Evolutionary conservation across 192 early-diverging fungal species (phyloP).

Genomic region (Coemansia sp.): DNA sequence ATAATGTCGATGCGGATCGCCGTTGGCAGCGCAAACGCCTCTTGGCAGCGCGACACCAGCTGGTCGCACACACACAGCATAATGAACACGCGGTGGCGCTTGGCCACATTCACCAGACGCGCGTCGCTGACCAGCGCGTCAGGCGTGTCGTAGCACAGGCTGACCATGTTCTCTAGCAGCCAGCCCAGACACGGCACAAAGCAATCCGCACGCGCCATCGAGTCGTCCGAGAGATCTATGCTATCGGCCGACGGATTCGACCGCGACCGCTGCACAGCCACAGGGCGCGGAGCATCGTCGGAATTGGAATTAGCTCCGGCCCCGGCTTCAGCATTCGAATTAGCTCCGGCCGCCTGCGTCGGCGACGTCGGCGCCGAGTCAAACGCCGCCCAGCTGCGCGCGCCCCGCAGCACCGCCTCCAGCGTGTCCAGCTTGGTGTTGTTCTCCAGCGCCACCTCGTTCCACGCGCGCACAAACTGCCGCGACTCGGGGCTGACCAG

Average conservation of each 20-base stretch:
- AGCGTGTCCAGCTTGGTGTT: conserved; percentile 52
- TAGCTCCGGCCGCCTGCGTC: background rate
- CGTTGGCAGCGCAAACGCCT: conserved; percentile 50
- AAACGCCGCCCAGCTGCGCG: conserved; percentile 41
- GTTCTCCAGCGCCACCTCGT: conserved; percentile 55
- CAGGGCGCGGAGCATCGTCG: background rate
- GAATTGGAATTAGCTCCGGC: background rate
- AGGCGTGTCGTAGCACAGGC: conserved; percentile 64
- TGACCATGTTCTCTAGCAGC: conserved; percentile 70
- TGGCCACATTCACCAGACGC: conserved; percentile 64
- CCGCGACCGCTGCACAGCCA: conserved; percentile 29
- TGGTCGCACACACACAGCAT: conserved; percentile 56
- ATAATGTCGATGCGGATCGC: conserved; percentile 37
- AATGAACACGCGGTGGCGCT: conserved; percentile 64
- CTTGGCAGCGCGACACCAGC: conserved; percentile 50
- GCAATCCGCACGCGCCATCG: conserved; percentile 39
- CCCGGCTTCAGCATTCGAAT: background rate
- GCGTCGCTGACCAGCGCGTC: conserved; percentile 57
- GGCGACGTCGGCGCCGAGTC: conserved; percentile 25
- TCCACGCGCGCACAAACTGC: conserved; percentile 63
- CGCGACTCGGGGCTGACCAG: conserved; percentile 71
- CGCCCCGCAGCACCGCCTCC: conserved; percentile 56
- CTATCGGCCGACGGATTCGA: conserved; percentile 28
- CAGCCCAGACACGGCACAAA: conserved; percentile 70
- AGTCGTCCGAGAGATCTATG: conserved; percentile 31